phyloP scores from a whole-genome alignment of 2,329 filamentous ascomycete genomes.

The Teratosphaeria destructans region DNA sequence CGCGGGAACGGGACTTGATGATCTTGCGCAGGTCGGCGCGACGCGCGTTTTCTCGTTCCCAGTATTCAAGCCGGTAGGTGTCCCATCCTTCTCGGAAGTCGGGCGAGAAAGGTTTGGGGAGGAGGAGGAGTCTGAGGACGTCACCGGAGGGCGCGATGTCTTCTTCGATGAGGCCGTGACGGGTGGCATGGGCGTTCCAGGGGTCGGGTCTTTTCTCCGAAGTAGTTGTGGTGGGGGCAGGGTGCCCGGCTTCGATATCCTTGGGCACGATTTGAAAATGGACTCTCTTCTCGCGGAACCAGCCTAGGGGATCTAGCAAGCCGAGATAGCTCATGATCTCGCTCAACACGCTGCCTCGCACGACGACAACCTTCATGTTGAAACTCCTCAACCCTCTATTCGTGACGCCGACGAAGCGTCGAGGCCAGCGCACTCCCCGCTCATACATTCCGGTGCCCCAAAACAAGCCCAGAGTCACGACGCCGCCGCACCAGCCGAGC shows the following conservation, averaged over 20 bases:
- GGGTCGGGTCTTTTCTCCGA: not conserved
- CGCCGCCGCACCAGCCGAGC: conserved; percentile 80
- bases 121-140: conserved; percentile 77
- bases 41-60: conserved; percentile 92
- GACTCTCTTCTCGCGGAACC: conserved; percentile 23
- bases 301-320: conserved; percentile 23
- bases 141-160: conserved; percentile 85
- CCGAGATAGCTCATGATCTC: conserved; percentile 52
- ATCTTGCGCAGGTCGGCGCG: conserved; percentile 62
- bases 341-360: conserved; percentile 70
- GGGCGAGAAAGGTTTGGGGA: conserved; percentile 90
- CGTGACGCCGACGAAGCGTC: conserved; percentile 78
- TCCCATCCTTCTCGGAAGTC: conserved; percentile 98
- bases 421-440: conserved; percentile 84
- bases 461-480: conserved; percentile 75
- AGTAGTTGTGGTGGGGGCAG: not conserved
- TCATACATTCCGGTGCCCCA: conserved; percentile 98
- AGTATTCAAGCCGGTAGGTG: conserved; percentile 84
- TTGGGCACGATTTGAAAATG: conserved; percentile 27
- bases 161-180: conserved; percentile 55
- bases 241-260: conserved; percentile 29
- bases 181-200: conserved; percentile 24
- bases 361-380: conserved; percentile 92
- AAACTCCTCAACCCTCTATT: conserved; percentile 84
- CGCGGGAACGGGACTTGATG: conserved; percentile 57